A percentile compares a stretch with the other conserved stretches of the same genome.
phyloP scores from a whole-genome alignment of 202 grass and related monocot species.

The Tripidium arundinaceum region DNA sequence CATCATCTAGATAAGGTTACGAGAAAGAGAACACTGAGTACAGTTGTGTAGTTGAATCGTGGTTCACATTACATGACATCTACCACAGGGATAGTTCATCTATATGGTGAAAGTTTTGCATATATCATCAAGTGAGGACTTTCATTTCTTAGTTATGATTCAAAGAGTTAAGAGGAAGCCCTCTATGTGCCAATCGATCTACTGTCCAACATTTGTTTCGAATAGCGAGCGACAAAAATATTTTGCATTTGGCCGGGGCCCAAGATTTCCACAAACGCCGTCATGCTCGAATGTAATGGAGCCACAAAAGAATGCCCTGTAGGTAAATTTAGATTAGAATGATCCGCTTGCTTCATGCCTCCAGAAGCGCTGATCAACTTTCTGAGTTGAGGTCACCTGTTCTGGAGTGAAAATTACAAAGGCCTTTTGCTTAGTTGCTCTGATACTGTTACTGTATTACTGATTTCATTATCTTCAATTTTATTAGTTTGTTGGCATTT shows the following conservation, averaged over 20 bases:
- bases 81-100: too few species aligned
- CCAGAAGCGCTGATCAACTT: not conserved
- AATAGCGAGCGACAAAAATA: not conserved
- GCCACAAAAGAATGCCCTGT: not conserved
- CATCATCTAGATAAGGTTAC: too few species aligned
- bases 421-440: not conserved
- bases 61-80: too few species aligned
- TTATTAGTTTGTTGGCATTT: slow-evolving; percentile 7
- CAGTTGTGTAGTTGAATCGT: too few species aligned
- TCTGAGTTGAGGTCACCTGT: not conserved
- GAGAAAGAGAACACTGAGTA: too few species aligned
- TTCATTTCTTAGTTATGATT: too few species aligned
- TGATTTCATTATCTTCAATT: not conserved
- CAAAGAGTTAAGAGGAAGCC: too few species aligned
- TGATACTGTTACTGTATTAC: not conserved
- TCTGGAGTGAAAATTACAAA: not conserved
- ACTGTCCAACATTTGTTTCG: not conserved
- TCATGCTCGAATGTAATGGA: not conserved
- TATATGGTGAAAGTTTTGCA: too few species aligned
- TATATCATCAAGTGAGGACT: too few species aligned
- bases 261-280: not conserved
- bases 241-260: not conserved
- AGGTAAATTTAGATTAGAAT: not conserved
- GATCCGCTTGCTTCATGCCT: not conserved
- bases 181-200: not conserved